Conservation (phyloP, 495 filamentous ascomycete genomes). For the Aspergillus coremiiformis region DNA sequence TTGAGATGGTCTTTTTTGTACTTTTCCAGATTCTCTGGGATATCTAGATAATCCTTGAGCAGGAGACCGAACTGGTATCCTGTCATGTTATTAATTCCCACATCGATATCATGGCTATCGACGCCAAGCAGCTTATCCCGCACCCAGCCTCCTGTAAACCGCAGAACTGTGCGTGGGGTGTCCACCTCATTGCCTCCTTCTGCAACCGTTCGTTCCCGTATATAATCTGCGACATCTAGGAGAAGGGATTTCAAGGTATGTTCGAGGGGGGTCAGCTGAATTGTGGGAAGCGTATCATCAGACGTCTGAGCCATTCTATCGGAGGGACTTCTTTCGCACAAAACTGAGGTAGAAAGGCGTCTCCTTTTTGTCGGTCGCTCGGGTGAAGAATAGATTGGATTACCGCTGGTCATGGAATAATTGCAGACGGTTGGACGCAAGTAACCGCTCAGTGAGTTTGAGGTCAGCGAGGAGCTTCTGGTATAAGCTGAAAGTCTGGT, state of each 20-base stretch:
- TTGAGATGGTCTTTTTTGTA: conserved; percentile 32
- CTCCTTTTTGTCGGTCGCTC: conserved; percentile 28
- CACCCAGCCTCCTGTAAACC: conserved; percentile 98
- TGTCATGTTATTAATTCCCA: conserved; percentile 91
- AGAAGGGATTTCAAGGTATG: conserved; percentile 60
- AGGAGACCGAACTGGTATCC: conserved; percentile 69
- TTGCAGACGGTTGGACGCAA: not conserved
- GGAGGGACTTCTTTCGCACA: conserved; percentile 7
- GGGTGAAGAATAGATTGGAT: conserved; percentile 15
- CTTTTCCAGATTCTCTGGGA: conserved; percentile 46
- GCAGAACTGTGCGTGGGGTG: conserved; percentile 42
- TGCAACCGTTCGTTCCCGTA: conserved; percentile 45
- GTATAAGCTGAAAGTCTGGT: not conserved
- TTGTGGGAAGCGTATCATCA: conserved; percentile 24
- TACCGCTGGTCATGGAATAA: conserved; percentile 25
- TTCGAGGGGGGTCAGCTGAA: conserved; percentile 61
- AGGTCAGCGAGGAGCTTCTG: not conserved
- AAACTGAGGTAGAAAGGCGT: conserved; percentile 22
- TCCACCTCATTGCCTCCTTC: conserved; percentile 28
- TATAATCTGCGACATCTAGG: conserved; percentile 64
- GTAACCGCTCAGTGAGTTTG: conserved; percentile 5
- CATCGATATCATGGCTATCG: conserved; percentile 84
- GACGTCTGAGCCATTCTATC: conserved; percentile 18
- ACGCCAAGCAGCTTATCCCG: conserved; percentile 86
- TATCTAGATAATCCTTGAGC: conserved; percentile 54